Conservation (phyloP, 2,329 filamentous ascomycete genomes). For the Microsporum audouinii region DNA sequence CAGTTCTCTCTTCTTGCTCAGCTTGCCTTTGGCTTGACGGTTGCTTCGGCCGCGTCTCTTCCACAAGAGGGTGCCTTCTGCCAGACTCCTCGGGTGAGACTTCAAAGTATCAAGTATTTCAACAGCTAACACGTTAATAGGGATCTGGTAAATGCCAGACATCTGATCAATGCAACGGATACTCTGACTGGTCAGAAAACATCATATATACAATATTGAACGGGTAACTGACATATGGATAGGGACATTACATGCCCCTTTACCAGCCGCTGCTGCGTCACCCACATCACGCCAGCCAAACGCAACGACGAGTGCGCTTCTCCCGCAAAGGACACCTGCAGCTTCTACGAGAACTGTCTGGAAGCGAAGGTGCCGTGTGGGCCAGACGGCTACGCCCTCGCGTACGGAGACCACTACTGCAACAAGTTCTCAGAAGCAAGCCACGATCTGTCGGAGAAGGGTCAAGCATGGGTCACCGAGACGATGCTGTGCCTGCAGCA, state of each 20-base stretch:
- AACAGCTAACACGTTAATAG: too few relatives aligned
- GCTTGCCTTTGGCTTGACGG: not conserved
- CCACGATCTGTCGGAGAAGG: slow-evolving; percentile 12
- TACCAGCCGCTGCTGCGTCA: not conserved
- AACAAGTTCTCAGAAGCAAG: slow-evolving; percentile 15
- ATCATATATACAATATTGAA: not conserved
- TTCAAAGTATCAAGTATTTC: too few relatives aligned
- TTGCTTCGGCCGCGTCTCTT: not conserved
- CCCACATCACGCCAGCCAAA: not conserved
- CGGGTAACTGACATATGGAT: not conserved
- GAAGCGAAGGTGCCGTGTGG: slow-evolving; percentile 17
- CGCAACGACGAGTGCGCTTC: slow-evolving; percentile 9
- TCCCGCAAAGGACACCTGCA: slow-evolving; percentile 19
- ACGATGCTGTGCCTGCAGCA: slow-evolving; percentile 23
- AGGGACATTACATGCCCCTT: not conserved
- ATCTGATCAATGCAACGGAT: too few relatives aligned
- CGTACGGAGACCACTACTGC: slow-evolving; percentile 22
- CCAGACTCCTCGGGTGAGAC: too few relatives aligned
- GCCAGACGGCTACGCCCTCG: slow-evolving; percentile 23
- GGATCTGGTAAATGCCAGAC: too few relatives aligned
- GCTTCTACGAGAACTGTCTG: slow-evolving; percentile 20
- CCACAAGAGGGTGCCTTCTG: too few relatives aligned
- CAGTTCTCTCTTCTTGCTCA: not conserved
- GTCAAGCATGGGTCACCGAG: slow-evolving; percentile 19
- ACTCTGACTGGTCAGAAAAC: not conserved